Base-by-base conservation (phyloP, 176 grass and related monocot genomes). In the Guadua angustifolia region DNA sequence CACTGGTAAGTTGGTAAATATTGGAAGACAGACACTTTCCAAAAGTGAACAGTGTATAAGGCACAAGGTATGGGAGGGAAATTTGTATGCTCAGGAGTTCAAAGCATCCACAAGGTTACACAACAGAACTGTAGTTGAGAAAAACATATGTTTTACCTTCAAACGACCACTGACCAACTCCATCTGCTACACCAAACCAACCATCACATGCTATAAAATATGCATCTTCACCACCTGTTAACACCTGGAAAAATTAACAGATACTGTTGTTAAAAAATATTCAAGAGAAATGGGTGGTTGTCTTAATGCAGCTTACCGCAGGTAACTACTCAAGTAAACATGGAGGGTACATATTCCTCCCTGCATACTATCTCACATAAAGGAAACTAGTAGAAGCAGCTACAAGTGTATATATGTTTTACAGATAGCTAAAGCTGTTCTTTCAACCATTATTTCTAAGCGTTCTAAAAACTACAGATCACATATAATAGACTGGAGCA, bases 161-260 rank as follows among this genome's bases (percentile, higher is more conserved):
- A 45, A 94, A 92, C 35, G 96, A 95, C 96, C 96, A 99, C 85
- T 99, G 96, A 70, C 96, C 96, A 68, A 99, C 93, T 89, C 96
- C 96, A 61, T 99, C 96, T 45, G 96, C 93, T 75, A 99, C 93
- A 55, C 96, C 96, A 82, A 99, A 94, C 96, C 96, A 99, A 52
- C 89, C 92, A 0, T 94, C 58, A 49, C 75, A 65, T 59, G 78
- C 67, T 77, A 90, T 85, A 86, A 99, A 99, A 62, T 94, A 99
- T 49, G 93, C 96, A 95, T 99, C 96, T 86, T 99, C 96, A 43
- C 96, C 96, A 80, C 96, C 96, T 59, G 93, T 94, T 52, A 32
- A 70, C 24, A 89, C 89, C 95, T 98, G 89, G 53, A 77, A 89
- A 70, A 61, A 69, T n/a, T 63, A 72, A 74, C 39, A 79, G 40